These are phyloP conservation scores for Epithemia pelagica DNA, from an alignment of 108 stramenopile species.

Conservation along the genomic window DNA sequence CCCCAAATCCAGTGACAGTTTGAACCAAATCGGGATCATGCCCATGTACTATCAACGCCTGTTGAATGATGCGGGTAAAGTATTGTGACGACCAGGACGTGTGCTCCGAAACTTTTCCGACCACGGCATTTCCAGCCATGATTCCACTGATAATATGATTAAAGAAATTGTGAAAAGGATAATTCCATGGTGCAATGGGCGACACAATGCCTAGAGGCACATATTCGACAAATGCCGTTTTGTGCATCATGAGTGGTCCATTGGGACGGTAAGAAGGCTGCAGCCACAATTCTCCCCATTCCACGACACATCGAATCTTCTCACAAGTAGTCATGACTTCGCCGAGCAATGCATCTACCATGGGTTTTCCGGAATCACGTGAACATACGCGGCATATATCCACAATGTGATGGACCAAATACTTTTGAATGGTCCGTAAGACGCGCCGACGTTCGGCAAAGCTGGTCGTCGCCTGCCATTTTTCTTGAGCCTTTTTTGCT, in stretches of 20 bases:
- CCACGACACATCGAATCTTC: constrained; percentile 84
- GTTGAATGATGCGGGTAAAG: constrained; percentile 70
- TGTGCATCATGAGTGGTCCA: constrained; percentile 93
- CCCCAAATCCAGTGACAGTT: constrained; percentile 87
- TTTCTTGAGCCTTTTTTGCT: constrained; percentile 79
- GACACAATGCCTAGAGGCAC: constrained; percentile 95
- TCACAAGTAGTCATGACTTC: constrained; percentile 98
- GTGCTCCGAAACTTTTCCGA: constrained; percentile 94
- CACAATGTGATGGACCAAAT: constrained; percentile 79
- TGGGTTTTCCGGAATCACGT: constrained; percentile 87
- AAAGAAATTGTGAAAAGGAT: constrained; percentile 89
- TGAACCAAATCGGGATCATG: constrained; percentile 90
- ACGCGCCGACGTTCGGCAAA: constrained; percentile 88
- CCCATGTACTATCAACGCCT: constrained; percentile 82
- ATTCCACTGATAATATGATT: constrained; percentile 95
- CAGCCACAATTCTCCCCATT: constrained; percentile 88
- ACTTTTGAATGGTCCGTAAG: constrained; percentile 88
- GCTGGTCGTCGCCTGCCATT: constrained; percentile 77
- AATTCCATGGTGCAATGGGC: constrained; percentile 99
- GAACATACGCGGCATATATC: constrained; percentile 82
- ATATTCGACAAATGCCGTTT: constrained; percentile 94
- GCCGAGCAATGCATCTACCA: constrained; percentile 89
- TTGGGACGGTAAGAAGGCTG: constrained; percentile 58
- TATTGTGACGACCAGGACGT: constrained; percentile 84
- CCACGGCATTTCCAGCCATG: constrained; percentile 96